phyloP scores from a whole-genome alignment of 2,329 filamentous ascomycete species.

The Verticillium tricorpus region DNA sequence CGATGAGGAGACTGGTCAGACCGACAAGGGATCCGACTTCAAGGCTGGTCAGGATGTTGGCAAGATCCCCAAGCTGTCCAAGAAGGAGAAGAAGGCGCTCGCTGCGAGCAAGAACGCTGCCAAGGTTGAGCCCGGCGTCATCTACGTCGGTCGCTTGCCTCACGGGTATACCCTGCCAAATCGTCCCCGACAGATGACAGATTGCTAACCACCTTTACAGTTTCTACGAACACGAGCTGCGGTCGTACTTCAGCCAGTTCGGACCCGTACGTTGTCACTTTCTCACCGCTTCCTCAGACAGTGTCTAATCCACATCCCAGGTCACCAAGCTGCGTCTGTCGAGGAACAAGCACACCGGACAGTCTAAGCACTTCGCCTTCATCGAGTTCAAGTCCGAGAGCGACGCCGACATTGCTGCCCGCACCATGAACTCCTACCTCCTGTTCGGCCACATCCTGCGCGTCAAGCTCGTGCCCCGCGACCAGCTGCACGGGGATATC shows the following conservation, averaged over 20 bases:
- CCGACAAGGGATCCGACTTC: constrained; percentile 30
- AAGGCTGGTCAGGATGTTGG: constrained; percentile 46
- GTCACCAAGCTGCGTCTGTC: constrained; percentile 56
- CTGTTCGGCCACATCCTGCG: constrained; percentile 92
- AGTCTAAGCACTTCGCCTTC: constrained; percentile 91
- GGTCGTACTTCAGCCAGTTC: constrained; percentile 89
- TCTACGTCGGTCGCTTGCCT: constrained; percentile 88
- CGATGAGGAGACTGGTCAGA: constrained; percentile 32
- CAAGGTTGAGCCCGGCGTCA: constrained; percentile 63
- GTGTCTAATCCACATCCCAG: not conserved
- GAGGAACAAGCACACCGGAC: constrained; percentile 86
- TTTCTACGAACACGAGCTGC: constrained; percentile 97
- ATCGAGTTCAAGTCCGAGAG: constrained; percentile 79
- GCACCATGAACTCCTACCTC: constrained; percentile 97
- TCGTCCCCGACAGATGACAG: not conserved
- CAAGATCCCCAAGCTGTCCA: constrained; percentile 44
- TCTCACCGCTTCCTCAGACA: not conserved
- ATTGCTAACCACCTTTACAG: constrained; percentile 37
- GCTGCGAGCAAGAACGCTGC: constrained; percentile 29
- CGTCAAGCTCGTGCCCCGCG: constrained; percentile 72
- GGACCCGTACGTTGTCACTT: constrained; percentile 56
- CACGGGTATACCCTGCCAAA: constrained; percentile 40
- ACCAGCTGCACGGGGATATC: constrained; percentile 73
- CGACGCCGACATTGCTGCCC: constrained; percentile 77
- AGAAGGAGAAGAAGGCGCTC: constrained; percentile 33